A percentile compares a stretch with the other conserved stretches of the same genome.
These are phyloP conservation scores for Neurospora sp. DNA, from an alignment of 495 filamentous ascomycete species.

Conservation along the genomic window DNA sequence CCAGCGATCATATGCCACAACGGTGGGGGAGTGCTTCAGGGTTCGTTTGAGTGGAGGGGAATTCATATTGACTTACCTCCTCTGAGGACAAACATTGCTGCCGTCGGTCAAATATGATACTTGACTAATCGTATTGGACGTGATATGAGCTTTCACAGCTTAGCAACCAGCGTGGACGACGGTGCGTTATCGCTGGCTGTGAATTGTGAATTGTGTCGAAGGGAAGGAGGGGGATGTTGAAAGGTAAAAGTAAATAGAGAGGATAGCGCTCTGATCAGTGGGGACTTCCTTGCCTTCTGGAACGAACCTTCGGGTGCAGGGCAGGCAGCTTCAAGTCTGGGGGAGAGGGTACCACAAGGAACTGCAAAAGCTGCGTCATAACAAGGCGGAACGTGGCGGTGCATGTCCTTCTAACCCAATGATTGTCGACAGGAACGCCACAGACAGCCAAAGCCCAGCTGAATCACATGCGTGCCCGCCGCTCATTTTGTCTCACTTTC, in stretches of 20 bases:
- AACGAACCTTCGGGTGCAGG: background rate
- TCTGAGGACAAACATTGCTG: constrained; percentile 26
- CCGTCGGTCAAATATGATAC: background rate
- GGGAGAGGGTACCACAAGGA: background rate
- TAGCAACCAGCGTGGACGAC: background rate
- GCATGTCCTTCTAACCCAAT: background rate
- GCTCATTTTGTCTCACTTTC: background rate
- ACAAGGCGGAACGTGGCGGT: constrained; percentile 17
- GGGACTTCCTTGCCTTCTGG: background rate
- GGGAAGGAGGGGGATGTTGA: background rate
- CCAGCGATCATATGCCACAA: background rate
- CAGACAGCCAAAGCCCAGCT: background rate
- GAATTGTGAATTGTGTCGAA: background rate
- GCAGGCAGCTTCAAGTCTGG: background rate
- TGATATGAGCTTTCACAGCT: background rate
- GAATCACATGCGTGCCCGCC: background rate
- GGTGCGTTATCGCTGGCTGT: background rate
- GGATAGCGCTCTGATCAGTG: background rate
- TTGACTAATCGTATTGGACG: background rate
- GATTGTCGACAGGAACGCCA: background rate
- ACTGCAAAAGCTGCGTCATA: constrained; percentile 21
- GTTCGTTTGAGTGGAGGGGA: background rate
- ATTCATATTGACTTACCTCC: constrained; percentile 15
- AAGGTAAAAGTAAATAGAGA: background rate
- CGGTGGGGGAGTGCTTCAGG: background rate